A percentile compares a stretch with the other conserved stretches of the same genome.
phyloP scores from a whole-genome alignment of 441 rosid species.

The Gossypium davidsonii region DNA sequence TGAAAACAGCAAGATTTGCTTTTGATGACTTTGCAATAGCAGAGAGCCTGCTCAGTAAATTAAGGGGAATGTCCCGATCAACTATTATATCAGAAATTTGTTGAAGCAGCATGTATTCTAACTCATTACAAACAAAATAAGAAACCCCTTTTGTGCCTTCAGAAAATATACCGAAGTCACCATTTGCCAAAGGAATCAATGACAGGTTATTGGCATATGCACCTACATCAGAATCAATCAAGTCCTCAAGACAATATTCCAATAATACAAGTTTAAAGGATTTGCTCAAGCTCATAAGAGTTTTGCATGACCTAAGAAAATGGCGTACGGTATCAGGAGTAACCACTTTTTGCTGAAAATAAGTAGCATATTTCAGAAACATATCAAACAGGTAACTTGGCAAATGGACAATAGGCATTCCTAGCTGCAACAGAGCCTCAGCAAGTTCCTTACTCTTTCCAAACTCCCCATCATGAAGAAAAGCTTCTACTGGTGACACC shows the following conservation, averaged over 20 bases:
- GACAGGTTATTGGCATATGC: slow-evolving; percentile 54
- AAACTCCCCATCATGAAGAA: slow-evolving; percentile 79
- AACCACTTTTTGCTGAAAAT: slow-evolving; percentile 76
- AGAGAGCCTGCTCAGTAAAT: slow-evolving; percentile 56
- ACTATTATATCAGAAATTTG: slow-evolving; percentile 62
- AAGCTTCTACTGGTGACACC: slow-evolving; percentile 79
- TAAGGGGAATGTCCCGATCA: slow-evolving; percentile 61
- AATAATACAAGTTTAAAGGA: slow-evolving; percentile 64
- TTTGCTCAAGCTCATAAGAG: slow-evolving; percentile 47
- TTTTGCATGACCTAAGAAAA: slow-evolving; percentile 60
- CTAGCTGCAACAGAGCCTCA: slow-evolving; percentile 68
- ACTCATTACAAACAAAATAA: slow-evolving; percentile 68
- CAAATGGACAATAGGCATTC: slow-evolving; percentile 83
- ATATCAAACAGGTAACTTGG: slow-evolving; percentile 61
- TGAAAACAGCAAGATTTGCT: slow-evolving; percentile 59
- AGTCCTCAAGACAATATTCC: slow-evolving; percentile 96
- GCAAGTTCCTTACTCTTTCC: slow-evolving; percentile 69
- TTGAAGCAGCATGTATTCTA: slow-evolving; percentile 69
- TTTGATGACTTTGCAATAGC: slow-evolving; percentile 65
- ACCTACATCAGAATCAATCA: slow-evolving; percentile 76
- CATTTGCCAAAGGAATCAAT: slow-evolving; percentile 87
- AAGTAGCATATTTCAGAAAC: slow-evolving; percentile 63
- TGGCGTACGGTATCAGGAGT: slow-evolving; percentile 79
- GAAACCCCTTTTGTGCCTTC: slow-evolving; percentile 49
- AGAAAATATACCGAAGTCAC: slow-evolving; percentile 67